Percentiles rank a stretch among this genome's conserved stretches.
Conservation (phyloP, 768 basidiomycete species). For the Pulveroboletus ravenelii region DNA sequence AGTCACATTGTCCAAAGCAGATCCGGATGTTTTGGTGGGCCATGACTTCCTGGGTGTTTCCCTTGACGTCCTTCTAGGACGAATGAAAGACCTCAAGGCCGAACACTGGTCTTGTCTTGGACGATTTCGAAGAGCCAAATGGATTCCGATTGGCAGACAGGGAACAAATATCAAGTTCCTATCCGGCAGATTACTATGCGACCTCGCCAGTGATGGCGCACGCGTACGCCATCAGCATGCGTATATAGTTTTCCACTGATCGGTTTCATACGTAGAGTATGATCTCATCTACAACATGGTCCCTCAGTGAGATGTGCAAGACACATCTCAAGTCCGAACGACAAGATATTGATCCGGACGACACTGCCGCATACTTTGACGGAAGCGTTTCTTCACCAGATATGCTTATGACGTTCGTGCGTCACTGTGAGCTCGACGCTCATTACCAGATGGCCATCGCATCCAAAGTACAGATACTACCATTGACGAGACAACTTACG, state of each 20-base stretch:
- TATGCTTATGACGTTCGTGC: constrained; percentile 78
- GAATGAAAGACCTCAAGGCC: constrained; percentile 85
- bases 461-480: constrained; percentile 87
- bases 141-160: constrained; percentile 77
- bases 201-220: constrained; percentile 90
- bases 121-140: constrained; percentile 78
- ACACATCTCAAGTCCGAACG: constrained; percentile 82
- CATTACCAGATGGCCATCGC: constrained; percentile 98
- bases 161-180: constrained; percentile 82
- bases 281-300: constrained; percentile 98
- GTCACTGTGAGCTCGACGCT: constrained; percentile 92
- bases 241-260: not conserved
- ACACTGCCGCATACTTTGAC: constrained; percentile 88
- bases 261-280: constrained; percentile 56
- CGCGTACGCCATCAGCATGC: constrained; percentile 51
- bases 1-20: constrained; percentile 78
- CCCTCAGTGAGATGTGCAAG: constrained; percentile 92
- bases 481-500: constrained; percentile 89
- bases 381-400: constrained; percentile 72
- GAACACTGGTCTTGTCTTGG: constrained; percentile 95
- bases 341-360: constrained; percentile 95
- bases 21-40: constrained; percentile 92
- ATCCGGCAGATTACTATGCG: constrained; percentile 83
- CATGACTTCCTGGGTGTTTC: constrained; percentile 91
- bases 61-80: constrained; percentile 84